Evolutionary conservation across 345 rosid genomes (phyloP).

Genomic region (Eucalyptus cladocalyx): DNA sequence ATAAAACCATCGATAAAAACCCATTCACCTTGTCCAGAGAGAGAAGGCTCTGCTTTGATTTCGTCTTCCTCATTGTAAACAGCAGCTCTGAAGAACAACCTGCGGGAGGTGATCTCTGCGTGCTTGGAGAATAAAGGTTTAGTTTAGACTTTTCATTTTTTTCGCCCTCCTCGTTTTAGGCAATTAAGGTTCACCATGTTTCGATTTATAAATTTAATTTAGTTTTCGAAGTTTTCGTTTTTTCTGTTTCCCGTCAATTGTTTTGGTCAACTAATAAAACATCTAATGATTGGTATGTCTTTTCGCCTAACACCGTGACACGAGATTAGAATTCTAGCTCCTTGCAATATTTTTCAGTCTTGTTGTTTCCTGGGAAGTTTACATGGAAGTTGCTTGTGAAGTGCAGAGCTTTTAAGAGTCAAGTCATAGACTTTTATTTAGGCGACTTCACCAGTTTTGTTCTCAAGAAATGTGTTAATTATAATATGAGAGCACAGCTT

Average conservation of each 20-base stretch:
- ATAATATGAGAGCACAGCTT: not conserved
- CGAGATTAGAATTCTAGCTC: not conserved
- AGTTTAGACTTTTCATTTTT: not conserved
- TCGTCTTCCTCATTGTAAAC: not conserved
- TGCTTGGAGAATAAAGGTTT: not conserved
- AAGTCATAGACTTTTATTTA: not conserved
- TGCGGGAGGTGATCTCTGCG: not conserved
- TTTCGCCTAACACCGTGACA: not conserved
- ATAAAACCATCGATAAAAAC: not conserved
- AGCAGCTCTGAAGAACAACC: not conserved
- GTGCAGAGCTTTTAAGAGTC: not conserved
- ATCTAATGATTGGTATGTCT: not conserved
- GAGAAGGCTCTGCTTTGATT: not conserved
- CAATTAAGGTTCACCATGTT: not conserved
- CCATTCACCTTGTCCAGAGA: not conserved
- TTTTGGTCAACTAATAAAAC: not conserved
- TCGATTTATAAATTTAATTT: not conserved
- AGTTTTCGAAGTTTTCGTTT: not conserved
- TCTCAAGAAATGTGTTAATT: not conserved
- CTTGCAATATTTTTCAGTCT: not conserved
- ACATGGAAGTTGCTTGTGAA: not conserved
- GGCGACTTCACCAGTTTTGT: not conserved
- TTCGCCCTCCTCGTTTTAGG: not conserved
- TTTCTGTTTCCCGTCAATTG: not conserved
- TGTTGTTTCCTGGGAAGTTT: not conserved